phyloP scores from a whole-genome alignment of 2,329 filamentous ascomycete species.

The Triangularia setosa region DNA sequence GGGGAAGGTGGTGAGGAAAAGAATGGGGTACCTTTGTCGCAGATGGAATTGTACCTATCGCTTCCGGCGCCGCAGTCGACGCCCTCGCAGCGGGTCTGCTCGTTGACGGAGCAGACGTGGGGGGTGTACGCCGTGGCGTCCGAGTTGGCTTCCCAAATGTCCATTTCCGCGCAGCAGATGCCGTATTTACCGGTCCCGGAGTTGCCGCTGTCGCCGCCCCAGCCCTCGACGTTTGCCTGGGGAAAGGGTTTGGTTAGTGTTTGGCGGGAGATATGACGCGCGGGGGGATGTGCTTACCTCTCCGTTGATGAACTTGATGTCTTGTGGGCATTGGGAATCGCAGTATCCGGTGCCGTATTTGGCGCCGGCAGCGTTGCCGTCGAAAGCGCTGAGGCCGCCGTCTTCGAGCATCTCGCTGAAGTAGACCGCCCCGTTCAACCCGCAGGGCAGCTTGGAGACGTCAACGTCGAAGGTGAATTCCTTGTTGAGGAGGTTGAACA shows the following conservation, averaged over 20 bases:
- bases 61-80: constrained; percentile 41
- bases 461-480: constrained; percentile 64
- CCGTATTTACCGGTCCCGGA: constrained; percentile 48
- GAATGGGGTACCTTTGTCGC: too few species aligned
- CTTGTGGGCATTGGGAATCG: constrained; percentile 45
- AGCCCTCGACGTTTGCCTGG: constrained; percentile 46
- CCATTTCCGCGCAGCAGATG: constrained; percentile 57
- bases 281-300: constrained; percentile 32
- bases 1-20: background rate
- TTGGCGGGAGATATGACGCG: background rate
- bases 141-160: constrained; percentile 61
- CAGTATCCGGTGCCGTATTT: constrained; percentile 58
- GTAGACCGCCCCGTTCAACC: constrained; percentile 62
- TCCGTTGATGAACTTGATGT: constrained; percentile 52
- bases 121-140: constrained; percentile 56
- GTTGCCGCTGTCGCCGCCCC: constrained; percentile 48
- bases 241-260: background rate
- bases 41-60: constrained; percentile 50
- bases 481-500: constrained; percentile 55
- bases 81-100: constrained; percentile 43
- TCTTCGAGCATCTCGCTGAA: constrained; percentile 53
- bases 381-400: constrained; percentile 46
- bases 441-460: constrained; percentile 58
- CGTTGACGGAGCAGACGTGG: constrained; percentile 49
- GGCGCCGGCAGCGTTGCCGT: constrained; percentile 45